These are phyloP conservation scores for Leccinum disarticulatum DNA, from an alignment of 768 basidiomycete genomes.

Conservation along the genomic window DNA sequence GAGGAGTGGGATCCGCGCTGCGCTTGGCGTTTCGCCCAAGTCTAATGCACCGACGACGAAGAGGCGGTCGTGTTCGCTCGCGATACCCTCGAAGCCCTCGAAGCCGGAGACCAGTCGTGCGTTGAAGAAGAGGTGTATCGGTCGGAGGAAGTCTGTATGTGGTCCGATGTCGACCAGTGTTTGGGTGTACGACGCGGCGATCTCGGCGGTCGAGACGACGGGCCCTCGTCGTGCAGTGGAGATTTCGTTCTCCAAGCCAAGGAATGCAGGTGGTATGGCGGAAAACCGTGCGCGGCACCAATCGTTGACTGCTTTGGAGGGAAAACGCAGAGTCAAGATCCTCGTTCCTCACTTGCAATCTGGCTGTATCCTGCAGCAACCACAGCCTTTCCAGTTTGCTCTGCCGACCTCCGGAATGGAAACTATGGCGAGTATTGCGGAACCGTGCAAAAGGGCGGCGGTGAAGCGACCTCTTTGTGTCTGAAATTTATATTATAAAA, in stretches of 20 bases:
- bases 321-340: conserved; percentile 21
- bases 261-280: background rate
- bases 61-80: background rate
- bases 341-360: conserved; percentile 14
- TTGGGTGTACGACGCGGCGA: conserved; percentile 55
- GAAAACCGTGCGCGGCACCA: conserved; percentile 23
- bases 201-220: conserved; percentile 42
- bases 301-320: conserved; percentile 25
- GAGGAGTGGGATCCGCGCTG: conserved; percentile 28
- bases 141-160: conserved; percentile 46
- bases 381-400: background rate
- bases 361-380: background rate
- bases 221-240: conserved; percentile 20
- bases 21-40: conserved; percentile 21
- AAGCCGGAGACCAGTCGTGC: conserved; percentile 29
- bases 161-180: conserved; percentile 31
- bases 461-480: conserved; percentile 21
- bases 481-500: conserved; percentile 2
- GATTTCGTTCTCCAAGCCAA: conserved; percentile 18
- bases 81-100: conserved; percentile 1
- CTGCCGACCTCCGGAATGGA: background rate
- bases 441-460: conserved; percentile 6
- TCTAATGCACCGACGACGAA: conserved; percentile 5
- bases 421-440: conserved; percentile 3
- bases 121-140: conserved; percentile 57